Conservation (phyloP, 306 rosid species). For the Vigna radiata region DNA sequence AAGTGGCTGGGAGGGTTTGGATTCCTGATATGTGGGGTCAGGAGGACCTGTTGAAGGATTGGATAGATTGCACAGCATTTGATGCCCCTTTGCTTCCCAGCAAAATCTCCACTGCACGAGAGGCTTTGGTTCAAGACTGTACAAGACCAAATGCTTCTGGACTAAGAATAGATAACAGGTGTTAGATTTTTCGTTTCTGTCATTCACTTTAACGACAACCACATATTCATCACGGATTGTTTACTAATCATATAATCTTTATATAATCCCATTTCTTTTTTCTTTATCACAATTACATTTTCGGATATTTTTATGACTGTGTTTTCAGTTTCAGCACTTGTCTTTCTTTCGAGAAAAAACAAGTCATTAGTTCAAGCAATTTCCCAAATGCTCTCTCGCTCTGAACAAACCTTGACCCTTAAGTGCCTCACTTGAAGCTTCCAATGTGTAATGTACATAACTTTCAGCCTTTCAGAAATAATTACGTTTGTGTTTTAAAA, state of each 20-base stretch:
- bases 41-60: conserved; percentile 81
- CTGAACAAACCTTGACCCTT: not conserved
- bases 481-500: not conserved
- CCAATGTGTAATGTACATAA: conserved; percentile 13
- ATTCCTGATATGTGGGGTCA: conserved; percentile 96
- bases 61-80: conserved; percentile 87
- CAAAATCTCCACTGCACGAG: conserved; percentile 71
- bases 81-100: conserved; percentile 73
- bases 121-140: conserved; percentile 72
- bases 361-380: not conserved
- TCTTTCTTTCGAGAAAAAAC: not conserved
- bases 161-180: conserved; percentile 74
- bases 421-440: not conserved
- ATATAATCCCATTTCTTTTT: not conserved
- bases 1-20: conserved; percentile 85
- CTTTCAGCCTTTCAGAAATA: not conserved
- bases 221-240: conserved; percentile 21
- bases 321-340: not conserved
- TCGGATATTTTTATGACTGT: not conserved
- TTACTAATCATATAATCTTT: conserved; percentile 24
- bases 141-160: conserved; percentile 61
- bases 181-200: conserved; percentile 52
- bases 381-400: not conserved
- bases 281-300: not conserved
- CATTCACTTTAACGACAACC: conserved; percentile 27